These are phyloP conservation scores for Epipyxis sp. DNA, from an alignment of 108 stramenopile species.

Conservation along the genomic window DNA sequence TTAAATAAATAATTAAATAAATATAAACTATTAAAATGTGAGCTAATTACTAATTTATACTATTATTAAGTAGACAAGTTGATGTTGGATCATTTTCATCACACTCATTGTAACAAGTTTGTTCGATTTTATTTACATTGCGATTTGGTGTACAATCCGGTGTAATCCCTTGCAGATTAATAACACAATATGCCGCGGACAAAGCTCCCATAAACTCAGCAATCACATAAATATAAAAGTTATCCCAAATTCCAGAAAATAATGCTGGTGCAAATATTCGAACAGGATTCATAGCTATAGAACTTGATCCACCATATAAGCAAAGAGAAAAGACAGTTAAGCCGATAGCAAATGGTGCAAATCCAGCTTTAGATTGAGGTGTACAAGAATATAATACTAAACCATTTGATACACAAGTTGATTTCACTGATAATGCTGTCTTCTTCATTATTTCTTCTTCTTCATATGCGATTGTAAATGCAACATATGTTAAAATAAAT, in stretches of 20 bases:
- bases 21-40: too few species aligned
- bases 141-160: too few species aligned
- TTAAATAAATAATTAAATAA: too few species aligned
- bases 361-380: constrained; percentile 9
- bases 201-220: not conserved
- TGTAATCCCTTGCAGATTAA: too few species aligned
- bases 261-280: constrained; percentile 9
- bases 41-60: too few species aligned
- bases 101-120: too few species aligned
- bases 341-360: constrained; percentile 15
- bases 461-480: constrained; percentile 13
- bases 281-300: constrained; percentile 1
- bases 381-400: not conserved
- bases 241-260: not conserved
- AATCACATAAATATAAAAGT: not conserved
- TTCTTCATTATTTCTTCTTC: not conserved
- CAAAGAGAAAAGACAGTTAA: not conserved
- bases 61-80: too few species aligned
- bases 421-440: not conserved
- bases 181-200: too few species aligned
- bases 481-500: constrained; percentile 7
- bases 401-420: not conserved
- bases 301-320: not conserved
- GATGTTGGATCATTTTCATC: too few species aligned
- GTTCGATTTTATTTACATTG: too few species aligned